These are phyloP conservation scores for Gaertneriomyces sp. DNA, from an alignment of 192 early-diverging fungal genomes.

Conservation along the genomic window DNA sequence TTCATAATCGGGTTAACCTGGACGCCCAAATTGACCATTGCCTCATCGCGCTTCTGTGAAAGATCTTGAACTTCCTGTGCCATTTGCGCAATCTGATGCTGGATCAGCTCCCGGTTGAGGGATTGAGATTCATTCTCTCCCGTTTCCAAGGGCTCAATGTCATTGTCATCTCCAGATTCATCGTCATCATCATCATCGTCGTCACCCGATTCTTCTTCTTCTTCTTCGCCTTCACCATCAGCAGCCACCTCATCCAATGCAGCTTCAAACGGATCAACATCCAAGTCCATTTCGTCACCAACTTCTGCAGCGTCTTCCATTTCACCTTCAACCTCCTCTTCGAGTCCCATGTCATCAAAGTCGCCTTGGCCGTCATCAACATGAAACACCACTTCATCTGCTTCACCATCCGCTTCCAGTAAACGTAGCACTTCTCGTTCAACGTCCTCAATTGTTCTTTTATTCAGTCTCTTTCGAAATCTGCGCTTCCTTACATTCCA, in stretches of 20 bases:
- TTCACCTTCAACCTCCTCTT: constrained; percentile 26
- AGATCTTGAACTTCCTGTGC: constrained; percentile 65
- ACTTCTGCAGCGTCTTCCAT: constrained; percentile 37
- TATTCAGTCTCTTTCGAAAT: constrained; percentile 77
- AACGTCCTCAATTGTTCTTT: constrained; percentile 75
- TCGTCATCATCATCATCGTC: constrained; percentile 39
- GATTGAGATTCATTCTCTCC: constrained; percentile 25
- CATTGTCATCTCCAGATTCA: constrained; percentile 21
- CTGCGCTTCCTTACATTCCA: constrained; percentile 71
- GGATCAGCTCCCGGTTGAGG: constrained; percentile 15
- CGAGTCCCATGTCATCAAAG: constrained; percentile 35
- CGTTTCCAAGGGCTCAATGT: constrained; percentile 25
- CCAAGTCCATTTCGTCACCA: constrained; percentile 40
- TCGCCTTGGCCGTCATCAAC: constrained; percentile 15
- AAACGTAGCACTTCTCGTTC: constrained; percentile 80
- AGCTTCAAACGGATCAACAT: constrained; percentile 24
- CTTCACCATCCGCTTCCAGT: constrained; percentile 65
- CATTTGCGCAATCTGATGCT: constrained; percentile 36
- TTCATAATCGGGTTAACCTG: constrained; percentile 71
- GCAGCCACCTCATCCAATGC: constrained; percentile 37
- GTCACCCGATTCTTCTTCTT: constrained; percentile 20
- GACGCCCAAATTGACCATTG: constrained; percentile 46
- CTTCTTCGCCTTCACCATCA: constrained; percentile 30
- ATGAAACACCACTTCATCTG: constrained; percentile 71
- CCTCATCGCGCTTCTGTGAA: constrained; percentile 55